Evolutionary conservation across 139 green algal species (phyloP).

Genomic region (Chlorella sp.): DNA sequence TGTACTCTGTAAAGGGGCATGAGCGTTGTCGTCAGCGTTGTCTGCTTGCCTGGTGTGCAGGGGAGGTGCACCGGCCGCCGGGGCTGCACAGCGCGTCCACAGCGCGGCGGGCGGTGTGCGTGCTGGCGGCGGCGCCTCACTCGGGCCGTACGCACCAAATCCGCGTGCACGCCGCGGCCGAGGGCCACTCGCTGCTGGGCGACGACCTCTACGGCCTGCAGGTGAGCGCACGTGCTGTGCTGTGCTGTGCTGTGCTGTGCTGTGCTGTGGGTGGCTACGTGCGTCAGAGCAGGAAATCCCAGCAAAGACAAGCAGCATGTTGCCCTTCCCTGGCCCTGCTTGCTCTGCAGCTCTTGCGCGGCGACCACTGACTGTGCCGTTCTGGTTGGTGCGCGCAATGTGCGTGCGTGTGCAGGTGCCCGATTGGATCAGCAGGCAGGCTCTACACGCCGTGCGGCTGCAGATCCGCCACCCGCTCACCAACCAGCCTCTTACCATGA

Average conservation of each 20-base stretch:
- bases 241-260: background rate
- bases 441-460: conserved; percentile 57
- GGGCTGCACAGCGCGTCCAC: conserved; percentile 52
- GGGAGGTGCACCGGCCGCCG: no score
- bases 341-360: background rate
- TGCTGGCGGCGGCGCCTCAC: conserved; percentile 45
- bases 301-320: background rate
- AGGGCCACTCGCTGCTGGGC: conserved; percentile 55
- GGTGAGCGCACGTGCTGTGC: conserved; percentile 3
- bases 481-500: conserved; percentile 28
- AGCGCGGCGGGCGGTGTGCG: conserved; percentile 11
- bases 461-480: conserved; percentile 37
- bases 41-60: no score
- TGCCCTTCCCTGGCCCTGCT: background rate
- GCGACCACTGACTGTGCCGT: background rate
- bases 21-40: no score
- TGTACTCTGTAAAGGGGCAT: no score
- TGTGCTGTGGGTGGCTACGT: background rate
- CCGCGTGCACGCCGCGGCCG: conserved; percentile 49
- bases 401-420: conserved; percentile 23
- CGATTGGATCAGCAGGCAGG: conserved; percentile 59
- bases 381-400: background rate
- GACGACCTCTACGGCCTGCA: conserved; percentile 61
- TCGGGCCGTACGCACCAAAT: conserved; percentile 72
- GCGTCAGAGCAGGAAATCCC: no score